These are phyloP conservation scores for Endoconidiophora laricicola DNA, from an alignment of 2,329 filamentous ascomycete genomes.

Conservation along the genomic window DNA sequence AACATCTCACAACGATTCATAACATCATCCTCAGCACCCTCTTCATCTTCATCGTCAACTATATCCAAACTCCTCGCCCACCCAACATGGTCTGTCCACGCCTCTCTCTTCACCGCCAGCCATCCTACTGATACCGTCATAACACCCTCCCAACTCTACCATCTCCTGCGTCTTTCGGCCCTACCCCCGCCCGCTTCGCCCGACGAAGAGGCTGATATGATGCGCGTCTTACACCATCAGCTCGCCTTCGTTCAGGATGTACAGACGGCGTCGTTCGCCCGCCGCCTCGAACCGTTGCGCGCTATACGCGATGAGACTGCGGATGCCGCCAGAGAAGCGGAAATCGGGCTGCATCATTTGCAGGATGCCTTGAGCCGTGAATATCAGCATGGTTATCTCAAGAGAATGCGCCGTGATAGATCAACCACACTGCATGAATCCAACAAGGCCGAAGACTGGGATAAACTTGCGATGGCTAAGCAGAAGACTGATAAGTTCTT, in stretches of 20 bases:
- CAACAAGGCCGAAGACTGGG: constrained; percentile 40
- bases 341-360: constrained; percentile 41
- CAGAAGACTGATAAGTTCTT: constrained; percentile 58
- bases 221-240: constrained; percentile 61
- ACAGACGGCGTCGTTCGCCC: constrained; percentile 50
- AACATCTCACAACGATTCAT: no score
- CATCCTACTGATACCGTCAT: constrained; percentile 37
- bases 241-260: constrained; percentile 82
- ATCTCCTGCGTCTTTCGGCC: constrained; percentile 78
- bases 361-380: constrained; percentile 41
- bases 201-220: constrained; percentile 52
- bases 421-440: no score
- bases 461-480: constrained; percentile 49
- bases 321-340: constrained; percentile 40
- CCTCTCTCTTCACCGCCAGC: constrained; percentile 28
- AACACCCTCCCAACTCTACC: constrained; percentile 28
- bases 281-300: constrained; percentile 53
- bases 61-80: constrained; percentile 38
- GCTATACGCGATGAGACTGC: constrained; percentile 69
- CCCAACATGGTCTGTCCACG: constrained; percentile 55
- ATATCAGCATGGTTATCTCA: constrained; percentile 39
- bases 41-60: constrained; percentile 10
- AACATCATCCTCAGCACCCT: constrained; percentile 6
- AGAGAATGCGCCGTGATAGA: constrained; percentile 20
- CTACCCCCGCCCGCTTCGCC: constrained; percentile 52